Conservation (phyloP, 495 filamentous ascomycete species). For the Beverwykella pulmonaria region DNA sequence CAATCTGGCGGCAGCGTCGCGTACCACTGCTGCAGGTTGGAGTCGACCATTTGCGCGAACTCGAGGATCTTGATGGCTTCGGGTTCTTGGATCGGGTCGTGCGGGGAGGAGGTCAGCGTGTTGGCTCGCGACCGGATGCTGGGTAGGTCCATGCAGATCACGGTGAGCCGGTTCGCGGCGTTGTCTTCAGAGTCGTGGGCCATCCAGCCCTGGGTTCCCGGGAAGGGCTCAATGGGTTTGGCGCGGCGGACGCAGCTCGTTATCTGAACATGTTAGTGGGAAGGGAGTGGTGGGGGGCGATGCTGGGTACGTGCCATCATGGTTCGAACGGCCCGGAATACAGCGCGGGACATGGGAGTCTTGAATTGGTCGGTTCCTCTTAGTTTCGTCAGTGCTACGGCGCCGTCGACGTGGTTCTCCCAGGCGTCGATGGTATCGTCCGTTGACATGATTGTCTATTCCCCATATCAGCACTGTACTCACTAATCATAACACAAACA, state of each 20-base stretch:
- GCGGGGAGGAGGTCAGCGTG: constrained; percentile 15
- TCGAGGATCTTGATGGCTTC: constrained; percentile 32
- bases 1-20: constrained; percentile 36
- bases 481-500: neutral
- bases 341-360: constrained; percentile 32
- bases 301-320: constrained; percentile 38
- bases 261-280: constrained; percentile 24
- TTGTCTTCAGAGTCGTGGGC: constrained; percentile 35
- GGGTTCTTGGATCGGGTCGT: neutral
- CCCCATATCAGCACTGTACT: constrained; percentile 3
- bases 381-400: constrained; percentile 41
- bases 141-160: constrained; percentile 41
- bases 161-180: constrained; percentile 41
- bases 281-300: neutral
- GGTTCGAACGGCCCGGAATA: constrained; percentile 42
- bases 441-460: constrained; percentile 37
- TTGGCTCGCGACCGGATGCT: constrained; percentile 32
- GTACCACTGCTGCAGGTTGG: constrained; percentile 38
- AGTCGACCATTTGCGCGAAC: constrained; percentile 37
- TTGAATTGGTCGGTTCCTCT: constrained; percentile 42
- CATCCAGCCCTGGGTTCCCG: constrained; percentile 36
- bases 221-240: constrained; percentile 41
- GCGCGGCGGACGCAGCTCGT: constrained; percentile 41
- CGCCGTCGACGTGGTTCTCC: constrained; percentile 42
- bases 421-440: constrained; percentile 37